Evolutionary conservation across 2,329 filamentous ascomycete species (phyloP).

Genomic region (Clarireedia homoeocarpa): DNA sequence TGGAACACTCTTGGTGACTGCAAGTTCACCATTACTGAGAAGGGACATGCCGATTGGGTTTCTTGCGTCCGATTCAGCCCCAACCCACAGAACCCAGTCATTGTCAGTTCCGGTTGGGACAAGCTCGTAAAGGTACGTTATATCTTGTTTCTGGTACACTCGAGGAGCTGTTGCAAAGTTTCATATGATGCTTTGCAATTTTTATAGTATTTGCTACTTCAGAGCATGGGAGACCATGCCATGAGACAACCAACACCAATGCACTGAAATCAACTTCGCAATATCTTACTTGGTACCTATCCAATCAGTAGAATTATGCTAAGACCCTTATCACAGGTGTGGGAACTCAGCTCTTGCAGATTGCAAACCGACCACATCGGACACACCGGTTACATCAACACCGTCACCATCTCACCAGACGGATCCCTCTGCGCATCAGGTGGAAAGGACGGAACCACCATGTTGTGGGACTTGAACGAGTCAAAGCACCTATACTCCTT

Average conservation of each 20-base stretch:
- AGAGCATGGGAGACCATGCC: slow-evolving; percentile 75
- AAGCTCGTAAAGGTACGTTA: slow-evolving; percentile 97
- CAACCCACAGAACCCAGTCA: slow-evolving; percentile 99
- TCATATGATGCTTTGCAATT: slow-evolving; percentile 85
- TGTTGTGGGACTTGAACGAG: slow-evolving; percentile 99
- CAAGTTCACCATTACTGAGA: slow-evolving; percentile 99
- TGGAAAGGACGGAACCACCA: slow-evolving; percentile 99
- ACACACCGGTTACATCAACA: slow-evolving; percentile 99
- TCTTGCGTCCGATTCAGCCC: slow-evolving; percentile 99
- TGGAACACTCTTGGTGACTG: slow-evolving; percentile 99
- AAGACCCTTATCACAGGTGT: slow-evolving; percentile 57
- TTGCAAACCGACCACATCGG: slow-evolving; percentile 99
- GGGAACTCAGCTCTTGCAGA: slow-evolving; percentile 98
- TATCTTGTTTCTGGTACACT: slow-evolving; percentile 16
- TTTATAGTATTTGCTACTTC: slow-evolving; percentile 99
- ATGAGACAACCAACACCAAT: slow-evolving; percentile 98
- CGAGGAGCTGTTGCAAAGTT: slow-evolving; percentile 29
- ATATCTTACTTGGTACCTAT: slow-evolving; percentile 12
- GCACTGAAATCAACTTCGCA: slow-evolving; percentile 55
- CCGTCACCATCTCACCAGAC: slow-evolving; percentile 99
- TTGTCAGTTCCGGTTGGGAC: slow-evolving; percentile 97
- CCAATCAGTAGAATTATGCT: slow-evolving; percentile 1
- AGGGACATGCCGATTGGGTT: slow-evolving; percentile 99
- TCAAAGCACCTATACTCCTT: slow-evolving; percentile 99
- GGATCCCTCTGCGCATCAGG: slow-evolving; percentile 98